Evolutionary conservation across 176 grass and related monocot genomes (phyloP).

Genomic region (Cymbopogon citratus): DNA sequence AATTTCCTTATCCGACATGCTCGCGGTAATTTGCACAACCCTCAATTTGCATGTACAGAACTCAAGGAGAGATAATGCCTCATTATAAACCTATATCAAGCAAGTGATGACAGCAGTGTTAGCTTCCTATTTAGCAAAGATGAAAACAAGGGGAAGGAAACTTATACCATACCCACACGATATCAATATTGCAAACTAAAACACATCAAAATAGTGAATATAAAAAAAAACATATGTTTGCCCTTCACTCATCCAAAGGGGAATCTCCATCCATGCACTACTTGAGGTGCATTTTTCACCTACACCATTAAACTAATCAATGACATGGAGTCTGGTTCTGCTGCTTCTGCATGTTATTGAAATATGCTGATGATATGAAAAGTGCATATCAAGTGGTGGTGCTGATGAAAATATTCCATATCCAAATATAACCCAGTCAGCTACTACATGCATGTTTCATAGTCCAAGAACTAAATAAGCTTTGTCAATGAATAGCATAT

Average conservation of each 20-base stretch:
- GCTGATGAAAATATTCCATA: not conserved
- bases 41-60: conserved; percentile 80
- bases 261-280: not conserved
- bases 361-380: not conserved
- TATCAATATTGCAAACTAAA: not conserved
- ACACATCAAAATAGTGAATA: not conserved
- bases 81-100: conserved; percentile 56
- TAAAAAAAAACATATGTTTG: not conserved
- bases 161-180: not conserved
- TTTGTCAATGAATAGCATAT: not conserved
- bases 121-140: conserved; percentile 4
- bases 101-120: not conserved
- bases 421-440: not conserved
- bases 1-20: conserved; percentile 73
- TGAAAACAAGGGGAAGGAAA: not conserved
- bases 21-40: conserved; percentile 66
- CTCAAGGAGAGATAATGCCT: conserved; percentile 73
- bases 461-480: not conserved
- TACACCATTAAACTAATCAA: not conserved
- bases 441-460: not conserved
- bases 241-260: not conserved
- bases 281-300: not conserved
- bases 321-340: not conserved
- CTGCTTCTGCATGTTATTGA: not conserved
- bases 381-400: not conserved